Base-by-base conservation (phyloP, 352 stramenopile species). In the Aphanomyces cochlioides region DNA sequence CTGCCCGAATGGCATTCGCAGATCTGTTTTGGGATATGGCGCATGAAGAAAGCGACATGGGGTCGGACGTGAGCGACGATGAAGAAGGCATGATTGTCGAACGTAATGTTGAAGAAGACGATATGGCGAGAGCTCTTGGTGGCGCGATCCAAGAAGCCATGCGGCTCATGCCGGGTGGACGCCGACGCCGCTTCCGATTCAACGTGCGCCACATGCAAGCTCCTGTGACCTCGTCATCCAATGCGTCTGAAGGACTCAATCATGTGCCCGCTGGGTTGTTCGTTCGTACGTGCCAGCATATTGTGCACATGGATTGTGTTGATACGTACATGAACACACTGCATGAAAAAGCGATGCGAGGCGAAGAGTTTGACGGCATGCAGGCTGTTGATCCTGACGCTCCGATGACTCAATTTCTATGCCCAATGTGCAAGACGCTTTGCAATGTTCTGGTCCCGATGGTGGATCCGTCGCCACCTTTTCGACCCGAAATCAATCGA, bases 401-500 rank as follows among this genome's bases (percentile, higher is more conserved):
- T 47, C 80, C 84, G 8, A 95, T 95, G 88, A 95, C 84, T 5
- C 88, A 98, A 72, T 97, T 97, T 36, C 70, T 97, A 54, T 98
- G 92, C 66, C 92, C 92, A 7, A 66, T 98, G 57, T 98, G 92
- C 75, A 98, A 98, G 77, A 95, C 81, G 7, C 68, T 98, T 38
- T 94, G 87, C 72, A 98, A 98, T 69, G 92, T 96, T 53, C 74
- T 98, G 37, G 83, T 98, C 38, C 90, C 91, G 34, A 88, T 83
- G 7, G 43, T 72, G n/a, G 38, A 19, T 13, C 13, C 66, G 28
- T 41, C 34, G 15, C 40, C 43, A 36, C 43, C 40, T 41, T 21
- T 65, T 12, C 1, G 59, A 34, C 4, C 45, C n/a, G 28, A 56
- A 21, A 53, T 66, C 54, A 21, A 65, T 17, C 7, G n/a, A 5